Evolutionary conservation across 495 filamentous ascomycete species (phyloP).

Genomic region (Penicillium nucicola): DNA sequence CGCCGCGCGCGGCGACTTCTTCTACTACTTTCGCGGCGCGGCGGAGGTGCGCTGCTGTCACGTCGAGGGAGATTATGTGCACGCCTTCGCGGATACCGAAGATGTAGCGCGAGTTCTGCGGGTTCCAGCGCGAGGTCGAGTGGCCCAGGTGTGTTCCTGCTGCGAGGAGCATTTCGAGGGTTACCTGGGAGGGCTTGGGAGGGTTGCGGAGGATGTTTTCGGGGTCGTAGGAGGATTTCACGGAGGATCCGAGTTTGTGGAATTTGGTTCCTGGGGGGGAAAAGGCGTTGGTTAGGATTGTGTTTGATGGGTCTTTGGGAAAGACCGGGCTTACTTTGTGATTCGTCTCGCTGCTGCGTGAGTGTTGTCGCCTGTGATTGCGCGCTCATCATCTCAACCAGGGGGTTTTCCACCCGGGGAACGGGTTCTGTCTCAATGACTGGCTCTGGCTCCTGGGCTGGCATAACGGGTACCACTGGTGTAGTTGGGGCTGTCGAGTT

Average conservation of each 20-base stretch:
- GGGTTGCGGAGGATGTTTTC: slow-evolving; percentile 65
- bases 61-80: slow-evolving; percentile 90
- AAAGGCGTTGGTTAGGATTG: neutral
- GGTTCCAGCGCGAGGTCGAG: slow-evolving; percentile 90
- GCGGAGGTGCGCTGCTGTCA: slow-evolving; percentile 80
- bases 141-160: slow-evolving; percentile 90
- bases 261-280: slow-evolving; percentile 27
- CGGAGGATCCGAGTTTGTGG: slow-evolving; percentile 26
- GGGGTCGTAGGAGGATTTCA: slow-evolving; percentile 56
- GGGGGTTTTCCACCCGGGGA: slow-evolving; percentile 10
- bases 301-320: neutral
- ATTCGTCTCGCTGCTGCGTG: slow-evolving; percentile 4
- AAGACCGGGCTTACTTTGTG: slow-evolving; percentile 20
- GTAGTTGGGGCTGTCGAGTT: slow-evolving; percentile 31
- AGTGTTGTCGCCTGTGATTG: slow-evolving; percentile 3
- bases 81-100: slow-evolving; percentile 85
- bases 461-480: slow-evolving; percentile 14
- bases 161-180: slow-evolving; percentile 89
- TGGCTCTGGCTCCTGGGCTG: slow-evolving; percentile 4
- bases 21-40: slow-evolving; percentile 86
- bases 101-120: slow-evolving; percentile 91
- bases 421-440: slow-evolving; percentile 4
- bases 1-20: slow-evolving; percentile 78
- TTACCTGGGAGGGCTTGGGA: slow-evolving; percentile 71
- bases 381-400: slow-evolving; percentile 12